A percentile compares a stretch with the other conserved stretches of the same genome.
Evolutionary conservation across 768 basidiomycete species (phyloP).

Genomic region (Hypsizygus marmoreus): DNA sequence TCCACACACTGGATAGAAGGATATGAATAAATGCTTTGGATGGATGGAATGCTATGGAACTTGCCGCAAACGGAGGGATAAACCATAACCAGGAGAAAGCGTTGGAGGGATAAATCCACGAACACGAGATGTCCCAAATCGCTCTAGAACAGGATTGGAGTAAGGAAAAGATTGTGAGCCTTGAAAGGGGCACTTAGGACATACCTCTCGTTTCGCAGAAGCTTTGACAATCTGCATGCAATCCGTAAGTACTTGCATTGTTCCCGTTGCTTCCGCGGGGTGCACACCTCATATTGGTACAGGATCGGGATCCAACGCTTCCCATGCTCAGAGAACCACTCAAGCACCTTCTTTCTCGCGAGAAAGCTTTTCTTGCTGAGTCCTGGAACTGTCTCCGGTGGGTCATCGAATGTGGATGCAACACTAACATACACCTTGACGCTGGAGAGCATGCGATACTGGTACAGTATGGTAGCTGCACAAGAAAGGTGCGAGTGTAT

Average conservation of each 20-base stretch:
- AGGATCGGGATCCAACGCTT: conserved; percentile 28
- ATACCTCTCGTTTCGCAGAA: conserved; percentile 29
- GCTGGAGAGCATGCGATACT: neutral
- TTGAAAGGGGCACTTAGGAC: neutral
- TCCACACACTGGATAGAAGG: too few species aligned
- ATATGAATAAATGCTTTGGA: too few species aligned
- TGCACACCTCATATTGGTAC: too few species aligned
- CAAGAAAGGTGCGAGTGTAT: neutral
- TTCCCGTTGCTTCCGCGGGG: too few species aligned
- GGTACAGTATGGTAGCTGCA: neutral
- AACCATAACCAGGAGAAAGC: conserved; percentile 31
- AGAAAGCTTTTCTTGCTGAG: neutral
- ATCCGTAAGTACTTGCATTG: too few species aligned
- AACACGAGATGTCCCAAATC: conserved; percentile 37
- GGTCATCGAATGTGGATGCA: too few species aligned
- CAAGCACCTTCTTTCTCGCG: neutral
- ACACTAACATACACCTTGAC: too few species aligned
- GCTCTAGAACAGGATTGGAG: too few species aligned
- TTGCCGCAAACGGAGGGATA: conserved; percentile 10
- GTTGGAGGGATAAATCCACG: conserved; percentile 23
- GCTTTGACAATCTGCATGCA: conserved; percentile 24
- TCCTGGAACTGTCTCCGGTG: too few species aligned
- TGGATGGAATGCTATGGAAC: too few species aligned
- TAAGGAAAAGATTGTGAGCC: neutral
- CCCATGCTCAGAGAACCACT: neutral